Evolutionary conservation across 441 rosid species (phyloP), one percentile per base, ranked within the genome.

Genomic region (Macaranga tanarius): DNA sequence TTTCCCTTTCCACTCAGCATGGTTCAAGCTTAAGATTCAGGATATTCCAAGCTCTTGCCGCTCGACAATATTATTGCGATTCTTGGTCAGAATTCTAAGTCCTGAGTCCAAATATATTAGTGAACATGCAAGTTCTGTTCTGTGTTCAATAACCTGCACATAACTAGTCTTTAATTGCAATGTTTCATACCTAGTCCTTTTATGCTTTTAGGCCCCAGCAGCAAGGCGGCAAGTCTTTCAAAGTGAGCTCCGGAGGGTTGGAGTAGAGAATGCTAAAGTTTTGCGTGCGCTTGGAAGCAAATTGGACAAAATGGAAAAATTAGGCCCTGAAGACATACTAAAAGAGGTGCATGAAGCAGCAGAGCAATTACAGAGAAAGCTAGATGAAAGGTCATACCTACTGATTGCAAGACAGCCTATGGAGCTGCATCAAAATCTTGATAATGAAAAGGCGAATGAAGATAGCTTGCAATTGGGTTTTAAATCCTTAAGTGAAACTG

Each of bases 221-320:
- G 88, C 84, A 44, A 71, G 38, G 71, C 77, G 92, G 72, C 69
- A 42, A 50, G 85, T 81, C 4, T 88, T 89, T 65, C 72, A 76
- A 15, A 60, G 65, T 17, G 90, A 89, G 83, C 80, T 89, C 42
- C 80, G 73, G 73, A 76, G 80, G 61, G 87, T 87, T 2, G 92
- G 90, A 50, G 70, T 45, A 0, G 85, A 83, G 76, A 89, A 89
- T 54, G 89, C 90, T 3, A 83, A 86, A 71, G 85, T 87, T 34
- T 63, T 89, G 0, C 83, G 84, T 7, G 80, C 78, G 73, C 86
- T 89, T 8, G 95, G 92, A 5, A 83, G 62, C 67, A 88, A 85
- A 52, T 66, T 89, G 13, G 85, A 88, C 77, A 89, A 70, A 23
- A 86, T 86, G 92, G 95, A 89, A 73, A 89, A 72, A 77, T 61